Evolutionary conservation across 805 yeast genomes (phyloP).

Genomic region (Kazachstania martiniae): DNA sequence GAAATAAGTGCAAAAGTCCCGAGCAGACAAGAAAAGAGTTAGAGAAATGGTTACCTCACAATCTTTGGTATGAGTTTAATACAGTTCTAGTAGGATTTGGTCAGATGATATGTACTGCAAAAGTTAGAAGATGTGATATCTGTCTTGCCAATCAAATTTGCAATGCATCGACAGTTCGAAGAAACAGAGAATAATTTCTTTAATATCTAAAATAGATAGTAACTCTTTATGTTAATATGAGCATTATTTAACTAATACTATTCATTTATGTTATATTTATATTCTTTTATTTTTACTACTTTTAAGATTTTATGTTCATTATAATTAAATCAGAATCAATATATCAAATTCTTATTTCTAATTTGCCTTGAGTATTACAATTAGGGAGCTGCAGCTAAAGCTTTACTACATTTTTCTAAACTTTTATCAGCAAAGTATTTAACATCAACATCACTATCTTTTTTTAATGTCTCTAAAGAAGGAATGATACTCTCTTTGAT

Average conservation of each 20-base stretch:
- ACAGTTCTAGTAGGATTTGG: conserved; percentile 89
- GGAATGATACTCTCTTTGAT: conserved; percentile 48
- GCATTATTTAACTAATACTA: too few relatives aligned
- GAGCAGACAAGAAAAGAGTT: conserved; percentile 60
- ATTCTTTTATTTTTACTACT: too few relatives aligned
- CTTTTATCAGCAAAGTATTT: conserved; percentile 72
- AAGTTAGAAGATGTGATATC: conserved; percentile 57
- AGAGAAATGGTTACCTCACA: conserved; percentile 62
- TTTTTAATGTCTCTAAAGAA: conserved; percentile 48
- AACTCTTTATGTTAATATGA: too few relatives aligned
- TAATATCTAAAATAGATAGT: too few relatives aligned
- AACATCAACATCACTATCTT: conserved; percentile 82
- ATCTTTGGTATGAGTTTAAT: conserved; percentile 73
- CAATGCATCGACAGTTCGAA: conserved; percentile 25
- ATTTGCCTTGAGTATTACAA: too few relatives aligned
- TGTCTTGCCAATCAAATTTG: conserved; percentile 56
- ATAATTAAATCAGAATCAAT: too few relatives aligned
- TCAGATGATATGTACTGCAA: conserved; percentile 70
- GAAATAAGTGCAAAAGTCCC: conserved; percentile 41
- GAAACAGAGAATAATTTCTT: too few relatives aligned
- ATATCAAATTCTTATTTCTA: too few relatives aligned
- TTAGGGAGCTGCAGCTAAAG: too few relatives aligned
- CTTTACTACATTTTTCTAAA: conserved; percentile 28
- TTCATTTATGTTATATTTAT: too few relatives aligned
- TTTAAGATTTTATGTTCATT: too few relatives aligned